phyloP scores from a whole-genome alignment of 179 eudicot genomes.

The Beta corolliflora region DNA sequence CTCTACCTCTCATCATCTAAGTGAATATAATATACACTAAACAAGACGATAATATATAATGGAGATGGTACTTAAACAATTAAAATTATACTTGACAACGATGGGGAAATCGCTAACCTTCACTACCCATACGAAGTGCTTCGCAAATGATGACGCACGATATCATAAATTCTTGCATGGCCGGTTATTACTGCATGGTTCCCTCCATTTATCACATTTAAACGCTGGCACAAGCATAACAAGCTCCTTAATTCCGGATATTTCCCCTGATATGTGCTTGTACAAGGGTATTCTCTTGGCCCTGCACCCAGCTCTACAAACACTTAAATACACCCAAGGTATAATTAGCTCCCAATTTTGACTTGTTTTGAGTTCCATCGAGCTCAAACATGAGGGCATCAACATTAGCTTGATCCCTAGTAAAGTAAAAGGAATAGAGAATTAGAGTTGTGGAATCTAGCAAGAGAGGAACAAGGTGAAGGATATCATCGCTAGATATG shows the following conservation, averaged over 20 bases:
- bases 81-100: not conserved
- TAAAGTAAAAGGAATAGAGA: constrained; percentile 3
- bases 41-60: no score
- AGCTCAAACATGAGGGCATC: constrained; percentile 86
- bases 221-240: constrained; percentile 99
- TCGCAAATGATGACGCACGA: constrained; percentile 89
- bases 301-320: constrained; percentile 98
- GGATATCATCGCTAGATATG: not conserved
- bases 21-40: no score
- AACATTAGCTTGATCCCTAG: constrained; percentile 75
- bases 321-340: constrained; percentile 87
- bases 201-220: constrained; percentile 97
- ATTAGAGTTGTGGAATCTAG: not conserved
- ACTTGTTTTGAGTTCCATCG: no score
- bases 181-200: constrained; percentile 95
- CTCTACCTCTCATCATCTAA: not conserved
- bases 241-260: constrained; percentile 93
- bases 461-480: not conserved
- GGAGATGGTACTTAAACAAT: no score
- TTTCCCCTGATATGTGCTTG: constrained; percentile 91
- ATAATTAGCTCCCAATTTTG: constrained; percentile 96
- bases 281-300: constrained; percentile 79
- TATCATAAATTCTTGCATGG: constrained; percentile 99
- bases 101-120: constrained; percentile 54
- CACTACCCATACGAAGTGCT: constrained; percentile 97